Conservation (phyloP, 345 rosid genomes). For the Syzygium jambos region DNA sequence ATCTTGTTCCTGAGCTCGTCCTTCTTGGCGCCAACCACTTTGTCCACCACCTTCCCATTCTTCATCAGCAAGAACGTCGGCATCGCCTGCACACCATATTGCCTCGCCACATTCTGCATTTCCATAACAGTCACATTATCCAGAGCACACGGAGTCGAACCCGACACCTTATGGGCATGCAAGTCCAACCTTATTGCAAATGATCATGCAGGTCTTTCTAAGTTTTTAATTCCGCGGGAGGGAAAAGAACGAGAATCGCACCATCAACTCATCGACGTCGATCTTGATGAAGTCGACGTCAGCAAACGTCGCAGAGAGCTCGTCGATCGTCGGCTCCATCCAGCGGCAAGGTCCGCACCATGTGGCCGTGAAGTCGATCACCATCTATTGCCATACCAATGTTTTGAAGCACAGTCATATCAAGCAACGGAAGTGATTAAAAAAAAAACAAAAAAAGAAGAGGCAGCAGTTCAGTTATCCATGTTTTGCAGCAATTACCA, state of each 20-base stretch:
- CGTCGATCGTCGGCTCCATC: slow-evolving; percentile 44
- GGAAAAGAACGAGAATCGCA: neutral
- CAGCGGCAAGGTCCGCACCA: slow-evolving; percentile 79
- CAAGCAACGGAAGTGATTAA: neutral
- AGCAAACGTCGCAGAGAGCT: slow-evolving; percentile 39
- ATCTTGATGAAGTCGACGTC: slow-evolving; percentile 65
- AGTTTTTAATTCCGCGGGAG: neutral
- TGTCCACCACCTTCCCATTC: slow-evolving; percentile 51
- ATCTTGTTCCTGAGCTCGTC: slow-evolving; percentile 49
- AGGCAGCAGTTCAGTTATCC: neutral
- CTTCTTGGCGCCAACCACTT: slow-evolving; percentile 46
- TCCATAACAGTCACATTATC: neutral
- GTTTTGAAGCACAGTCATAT: too few relatives aligned
- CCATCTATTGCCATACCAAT: slow-evolving; percentile 26
- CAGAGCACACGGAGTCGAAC: neutral
- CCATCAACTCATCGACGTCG: slow-evolving; percentile 54
- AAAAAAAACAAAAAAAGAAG: neutral
- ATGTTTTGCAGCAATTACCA: slow-evolving; percentile 24
- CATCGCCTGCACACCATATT: slow-evolving; percentile 29
- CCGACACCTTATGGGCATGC: neutral
- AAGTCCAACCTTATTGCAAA: neutral
- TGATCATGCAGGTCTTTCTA: neutral
- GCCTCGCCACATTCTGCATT: slow-evolving; percentile 36
- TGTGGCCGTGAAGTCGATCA: slow-evolving; percentile 60
- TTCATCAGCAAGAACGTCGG: slow-evolving; percentile 57